A percentile compares a stretch with the other conserved stretches of the same genome.
phyloP scores from a whole-genome alignment of 352 stramenopile genomes.

The Globisporangium viniferum region DNA sequence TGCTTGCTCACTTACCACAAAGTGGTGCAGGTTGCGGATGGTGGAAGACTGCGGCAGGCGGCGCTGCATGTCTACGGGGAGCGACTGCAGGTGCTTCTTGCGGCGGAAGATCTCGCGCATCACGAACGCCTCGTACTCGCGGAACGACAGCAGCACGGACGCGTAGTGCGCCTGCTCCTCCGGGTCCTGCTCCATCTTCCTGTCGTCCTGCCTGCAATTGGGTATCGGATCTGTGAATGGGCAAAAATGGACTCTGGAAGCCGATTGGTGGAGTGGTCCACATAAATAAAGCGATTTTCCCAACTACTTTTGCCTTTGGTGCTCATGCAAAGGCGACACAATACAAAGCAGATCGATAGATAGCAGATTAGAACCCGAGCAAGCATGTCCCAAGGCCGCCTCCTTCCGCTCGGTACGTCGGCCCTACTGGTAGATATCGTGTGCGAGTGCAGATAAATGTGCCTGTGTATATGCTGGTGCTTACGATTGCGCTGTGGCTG shows the following conservation, averaged over 20 bases:
- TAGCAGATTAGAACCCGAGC: slow-evolving; percentile 13
- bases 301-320: neutral
- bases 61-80: slow-evolving; percentile 71
- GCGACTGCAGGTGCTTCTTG: slow-evolving; percentile 77
- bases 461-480: slow-evolving; percentile 2
- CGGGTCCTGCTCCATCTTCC: slow-evolving; percentile 47
- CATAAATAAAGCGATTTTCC: slow-evolving; percentile 5
- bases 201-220: neutral
- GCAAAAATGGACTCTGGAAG: slow-evolving; percentile 5
- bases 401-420: slow-evolving; percentile 72
- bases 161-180: slow-evolving; percentile 83
- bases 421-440: too few relatives aligned
- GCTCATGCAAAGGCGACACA: neutral
- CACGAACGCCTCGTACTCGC: slow-evolving; percentile 80
- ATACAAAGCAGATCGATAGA: slow-evolving; percentile 4
- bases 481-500: neutral
- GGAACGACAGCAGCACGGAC: slow-evolving; percentile 83
- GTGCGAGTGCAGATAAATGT: too few relatives aligned
- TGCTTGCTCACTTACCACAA: slow-evolving; percentile 36
- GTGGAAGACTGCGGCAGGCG: slow-evolving; percentile 69
- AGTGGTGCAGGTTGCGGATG: slow-evolving; percentile 73
- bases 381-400: slow-evolving; percentile 69
- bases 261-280: slow-evolving; percentile 13
- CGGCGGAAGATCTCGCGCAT: slow-evolving; percentile 82
- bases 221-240: neutral